Base-by-base conservation (phyloP, 768 basidiomycete species). In the Serendipita vermifera region DNA sequence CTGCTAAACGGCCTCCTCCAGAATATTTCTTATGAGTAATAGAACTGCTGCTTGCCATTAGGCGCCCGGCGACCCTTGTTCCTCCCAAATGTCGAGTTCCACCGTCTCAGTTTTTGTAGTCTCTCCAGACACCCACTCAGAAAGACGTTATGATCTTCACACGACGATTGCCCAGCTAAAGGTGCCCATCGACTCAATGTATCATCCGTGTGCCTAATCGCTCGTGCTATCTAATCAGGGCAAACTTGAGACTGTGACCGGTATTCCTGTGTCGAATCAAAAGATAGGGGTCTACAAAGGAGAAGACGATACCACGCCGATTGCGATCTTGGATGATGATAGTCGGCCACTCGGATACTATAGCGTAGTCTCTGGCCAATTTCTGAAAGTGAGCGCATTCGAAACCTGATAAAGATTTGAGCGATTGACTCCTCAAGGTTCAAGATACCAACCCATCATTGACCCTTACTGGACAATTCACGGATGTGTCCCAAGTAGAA, bases 181-280 rank as follows among this genome's bases (percentile, higher is more conserved):
- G 80, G 91, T 90, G 26, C 26, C 2, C 32, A 53, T 27, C 33
- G 24, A 46, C 27, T 24, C 55, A 61, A 14, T 38, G 36, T 54
- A 27, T 15, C 48, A 51, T 54, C 53, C 38, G 53, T 43, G 60
- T 46, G 38, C 60, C 64, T 39, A 36, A 46, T 39, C 26, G 17
- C 27, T 26, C 13, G 41, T 13, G 36, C 14, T 60, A 36, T 60
- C 32, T 39, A 55, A 36, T 33, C 64, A 90, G 86, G 72, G 69
- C 54, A 96, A 89, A 64, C 78, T 98, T 29, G 88, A 92, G 65
- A 76, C 82, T 56, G 79, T 96, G 63, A 98, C 94, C n/a, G 94
- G 94, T 22, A 85, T 97, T 53, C 81, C 87, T 1, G 75, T 77
- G 2, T 72, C 72, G 54, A 83, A 84, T 60, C 94, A 98, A 64